These are phyloP conservation scores for Trichosporon asahii DNA, from an alignment of 1,284 basidiomycete genomes.

Conservation along the genomic window DNA sequence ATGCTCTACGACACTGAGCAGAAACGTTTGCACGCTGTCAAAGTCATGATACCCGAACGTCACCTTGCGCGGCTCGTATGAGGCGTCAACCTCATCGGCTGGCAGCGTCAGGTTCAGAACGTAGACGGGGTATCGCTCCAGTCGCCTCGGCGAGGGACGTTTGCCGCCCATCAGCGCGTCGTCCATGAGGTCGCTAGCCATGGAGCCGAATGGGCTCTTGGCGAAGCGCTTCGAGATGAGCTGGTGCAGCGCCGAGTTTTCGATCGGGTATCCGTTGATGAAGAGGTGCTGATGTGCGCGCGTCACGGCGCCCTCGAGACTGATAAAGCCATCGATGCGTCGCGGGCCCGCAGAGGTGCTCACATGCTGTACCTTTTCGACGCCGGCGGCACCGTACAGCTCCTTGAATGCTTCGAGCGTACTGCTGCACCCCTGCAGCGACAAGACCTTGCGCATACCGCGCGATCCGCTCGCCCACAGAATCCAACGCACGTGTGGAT, in stretches of 20 bases:
- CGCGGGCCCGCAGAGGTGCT: constrained; percentile 57
- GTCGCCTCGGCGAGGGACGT: constrained; percentile 66
- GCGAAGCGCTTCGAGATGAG: constrained; percentile 64
- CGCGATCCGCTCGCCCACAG: constrained; percentile 57
- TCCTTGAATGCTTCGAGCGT: constrained; percentile 31
- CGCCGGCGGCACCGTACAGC: constrained; percentile 36
- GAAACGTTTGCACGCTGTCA: constrained; percentile 57
- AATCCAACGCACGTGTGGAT: constrained; percentile 65
- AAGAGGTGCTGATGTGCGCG: constrained; percentile 80
- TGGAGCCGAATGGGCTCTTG: constrained; percentile 32
- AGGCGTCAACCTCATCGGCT: constrained; percentile 66
- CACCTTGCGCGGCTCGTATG: constrained; percentile 70
- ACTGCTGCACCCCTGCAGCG: constrained; percentile 44
- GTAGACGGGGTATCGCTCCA: constrained; percentile 72
- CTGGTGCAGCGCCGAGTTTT: constrained; percentile 62
- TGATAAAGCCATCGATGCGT: constrained; percentile 72
- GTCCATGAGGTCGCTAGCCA: constrained; percentile 48
- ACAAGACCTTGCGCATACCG: constrained; percentile 30
- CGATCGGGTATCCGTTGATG: constrained; percentile 76
- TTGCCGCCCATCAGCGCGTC: constrained; percentile 2
- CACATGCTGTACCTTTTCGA: constrained; percentile 62
- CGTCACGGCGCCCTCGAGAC: constrained; percentile 66
- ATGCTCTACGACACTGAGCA: constrained; percentile 60
- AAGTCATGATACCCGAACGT: constrained; percentile 64
- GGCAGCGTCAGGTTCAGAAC: constrained; percentile 71